Evolutionary conservation across 495 filamentous ascomycete genomes (phyloP).

Genomic region (Hypomontagnella submonticulosa): DNA sequence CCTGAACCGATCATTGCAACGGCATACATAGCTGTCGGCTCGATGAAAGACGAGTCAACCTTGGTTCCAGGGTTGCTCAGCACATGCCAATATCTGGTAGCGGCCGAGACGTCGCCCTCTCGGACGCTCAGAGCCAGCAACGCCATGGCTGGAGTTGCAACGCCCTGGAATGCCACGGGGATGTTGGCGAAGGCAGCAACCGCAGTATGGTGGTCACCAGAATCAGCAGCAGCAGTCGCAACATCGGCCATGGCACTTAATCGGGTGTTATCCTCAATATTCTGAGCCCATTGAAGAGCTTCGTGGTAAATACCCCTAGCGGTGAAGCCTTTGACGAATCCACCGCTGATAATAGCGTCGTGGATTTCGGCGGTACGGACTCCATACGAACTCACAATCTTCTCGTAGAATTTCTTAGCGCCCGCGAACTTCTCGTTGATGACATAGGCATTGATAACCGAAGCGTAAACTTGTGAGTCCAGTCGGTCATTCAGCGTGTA

Average conservation of each 20-base stretch:
- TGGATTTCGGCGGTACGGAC: conserved; percentile 66
- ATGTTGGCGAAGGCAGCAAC: conserved; percentile 72
- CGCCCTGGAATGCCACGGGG: conserved; percentile 58
- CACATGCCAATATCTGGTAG: conserved; percentile 79
- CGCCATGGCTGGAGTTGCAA: conserved; percentile 77
- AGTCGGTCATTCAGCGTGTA: conserved; percentile 75
- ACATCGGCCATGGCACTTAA: conserved; percentile 56
- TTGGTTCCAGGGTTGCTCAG: conserved; percentile 68
- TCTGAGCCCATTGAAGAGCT: conserved; percentile 73
- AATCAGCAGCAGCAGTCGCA: conserved; percentile 76
- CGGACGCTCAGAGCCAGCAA: conserved; percentile 88
- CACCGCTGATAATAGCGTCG: conserved; percentile 74
- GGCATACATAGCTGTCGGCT: conserved; percentile 87
- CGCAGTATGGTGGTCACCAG: conserved; percentile 75
- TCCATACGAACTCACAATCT: conserved; percentile 73
- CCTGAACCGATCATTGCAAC: conserved; percentile 84
- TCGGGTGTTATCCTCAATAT: conserved; percentile 52
- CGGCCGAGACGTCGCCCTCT: conserved; percentile 76
- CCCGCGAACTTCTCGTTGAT: conserved; percentile 79
- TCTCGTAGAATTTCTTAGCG: conserved; percentile 82
- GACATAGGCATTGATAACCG: conserved; percentile 87
- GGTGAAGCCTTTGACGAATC: conserved; percentile 78
- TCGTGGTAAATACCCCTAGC: conserved; percentile 70
- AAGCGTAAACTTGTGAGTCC: conserved; percentile 86
- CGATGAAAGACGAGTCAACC: conserved; percentile 75